Conservation (phyloP, 139 green algal species). For the Ostreobium quekettii region DNA sequence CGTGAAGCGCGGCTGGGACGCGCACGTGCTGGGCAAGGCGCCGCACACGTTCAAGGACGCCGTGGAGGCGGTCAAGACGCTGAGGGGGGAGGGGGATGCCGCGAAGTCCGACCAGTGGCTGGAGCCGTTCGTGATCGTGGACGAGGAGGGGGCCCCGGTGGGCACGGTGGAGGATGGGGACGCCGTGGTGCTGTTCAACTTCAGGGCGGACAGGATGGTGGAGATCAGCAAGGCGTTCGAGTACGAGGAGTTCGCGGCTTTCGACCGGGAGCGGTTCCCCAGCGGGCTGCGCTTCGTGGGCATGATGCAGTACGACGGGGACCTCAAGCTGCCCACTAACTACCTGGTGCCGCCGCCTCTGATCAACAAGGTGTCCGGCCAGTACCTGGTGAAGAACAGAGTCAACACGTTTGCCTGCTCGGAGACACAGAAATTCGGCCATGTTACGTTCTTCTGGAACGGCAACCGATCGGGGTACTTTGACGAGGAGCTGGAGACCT, state of each 20-base stretch:
- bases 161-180: constrained; percentile 82
- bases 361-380: constrained; percentile 58
- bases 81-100: constrained; percentile 43
- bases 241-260: constrained; percentile 73
- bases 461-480: constrained; percentile 93
- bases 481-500: constrained; percentile 81
- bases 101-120: constrained; percentile 78
- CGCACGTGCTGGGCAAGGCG: constrained; percentile 84
- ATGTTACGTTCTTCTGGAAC: constrained; percentile 98
- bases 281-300: constrained; percentile 68
- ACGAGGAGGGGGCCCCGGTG: constrained; percentile 66
- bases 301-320: constrained; percentile 97
- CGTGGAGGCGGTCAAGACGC: constrained; percentile 58
- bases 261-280: constrained; percentile 44
- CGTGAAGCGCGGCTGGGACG: constrained; percentile 85
- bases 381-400: constrained; percentile 81
- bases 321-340: constrained; percentile 86
- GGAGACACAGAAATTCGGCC: constrained; percentile 94
- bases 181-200: constrained; percentile 93
- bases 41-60: constrained; percentile 69
- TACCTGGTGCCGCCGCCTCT: constrained; percentile 86
- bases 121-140: constrained; percentile 78
- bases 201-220: constrained; percentile 89
- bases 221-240: constrained; percentile 93
- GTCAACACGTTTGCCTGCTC: constrained; percentile 84